Conservation (phyloP, 164 flowering plant species). For the Dillenia suffruticosa region DNA sequence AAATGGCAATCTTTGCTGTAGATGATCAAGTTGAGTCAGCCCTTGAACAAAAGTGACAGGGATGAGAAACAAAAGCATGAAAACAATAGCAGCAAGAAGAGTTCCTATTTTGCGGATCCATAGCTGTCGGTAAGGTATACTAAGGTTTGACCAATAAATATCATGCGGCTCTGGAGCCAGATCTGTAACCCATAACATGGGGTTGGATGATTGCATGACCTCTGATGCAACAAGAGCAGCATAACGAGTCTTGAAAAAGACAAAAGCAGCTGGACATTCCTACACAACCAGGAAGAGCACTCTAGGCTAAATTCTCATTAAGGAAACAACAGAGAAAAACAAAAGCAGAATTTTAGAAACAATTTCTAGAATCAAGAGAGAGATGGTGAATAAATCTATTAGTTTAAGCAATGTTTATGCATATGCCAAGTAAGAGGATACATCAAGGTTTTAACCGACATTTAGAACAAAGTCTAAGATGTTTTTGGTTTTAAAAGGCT, state of each 20-base stretch:
- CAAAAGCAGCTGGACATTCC: constrained; percentile 89
- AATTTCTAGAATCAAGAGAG: too few relatives aligned
- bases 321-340: too few relatives aligned
- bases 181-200: constrained; percentile 92
- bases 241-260: constrained; percentile 82
- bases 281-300: constrained; percentile 29
- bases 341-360: too few relatives aligned
- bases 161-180: constrained; percentile 90
- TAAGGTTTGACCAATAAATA: constrained; percentile 84
- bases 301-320: neutral
- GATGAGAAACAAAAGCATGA: constrained; percentile 66
- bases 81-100: constrained; percentile 54
- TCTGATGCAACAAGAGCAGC: constrained; percentile 71
- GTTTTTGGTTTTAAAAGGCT: too few relatives aligned
- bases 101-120: constrained; percentile 81
- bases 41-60: constrained; percentile 85
- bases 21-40: constrained; percentile 60
- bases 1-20: constrained; percentile 60
- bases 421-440: too few relatives aligned
- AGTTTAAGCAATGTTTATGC: too few relatives aligned
- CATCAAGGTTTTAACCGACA: too few relatives aligned
- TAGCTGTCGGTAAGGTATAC: constrained; percentile 67
- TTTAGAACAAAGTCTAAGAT: too few relatives aligned
- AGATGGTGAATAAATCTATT: too few relatives aligned
- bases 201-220: constrained; percentile 74